Percentiles rank a stretch among this genome's conserved stretches.
Conservation (phyloP, 352 stramenopile species). For the Aphanomyces invadans region DNA sequence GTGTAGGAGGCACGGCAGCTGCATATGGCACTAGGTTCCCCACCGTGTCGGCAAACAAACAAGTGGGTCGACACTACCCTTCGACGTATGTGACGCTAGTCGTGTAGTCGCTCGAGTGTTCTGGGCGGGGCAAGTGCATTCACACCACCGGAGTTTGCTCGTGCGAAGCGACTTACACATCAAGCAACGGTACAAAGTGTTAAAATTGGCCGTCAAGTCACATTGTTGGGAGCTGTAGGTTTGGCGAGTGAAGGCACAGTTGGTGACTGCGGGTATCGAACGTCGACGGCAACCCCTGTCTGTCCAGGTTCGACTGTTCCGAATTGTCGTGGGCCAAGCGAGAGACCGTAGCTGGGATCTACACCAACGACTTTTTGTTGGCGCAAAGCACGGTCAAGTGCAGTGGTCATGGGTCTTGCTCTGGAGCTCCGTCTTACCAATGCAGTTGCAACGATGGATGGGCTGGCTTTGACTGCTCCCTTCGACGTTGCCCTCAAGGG, state of each 20-base stretch:
- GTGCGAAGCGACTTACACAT: conserved; percentile 41
- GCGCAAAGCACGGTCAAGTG: conserved; percentile 40
- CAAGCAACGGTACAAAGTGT: conserved; percentile 50
- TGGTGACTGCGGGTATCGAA: conserved; percentile 36
- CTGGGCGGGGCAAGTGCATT: conserved; percentile 49
- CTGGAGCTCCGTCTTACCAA: conserved; percentile 33
- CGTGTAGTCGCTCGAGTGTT: conserved; percentile 53
- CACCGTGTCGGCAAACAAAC: conserved; percentile 51
- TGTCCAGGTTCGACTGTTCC: conserved; percentile 32
- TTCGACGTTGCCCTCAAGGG: conserved; percentile 40
- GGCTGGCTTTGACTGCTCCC: conserved; percentile 49
- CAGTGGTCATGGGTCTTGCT: conserved; percentile 50
- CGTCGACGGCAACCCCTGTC: conserved; percentile 25
- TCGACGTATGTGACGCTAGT: neutral
- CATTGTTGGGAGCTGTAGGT: conserved; percentile 25
- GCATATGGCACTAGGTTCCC: conserved; percentile 30
- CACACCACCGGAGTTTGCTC: conserved; percentile 38
- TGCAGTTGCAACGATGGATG: conserved; percentile 52
- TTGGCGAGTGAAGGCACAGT: conserved; percentile 25
- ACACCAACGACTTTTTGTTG: neutral
- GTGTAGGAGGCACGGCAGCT: conserved; percentile 16
- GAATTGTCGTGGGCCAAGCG: neutral
- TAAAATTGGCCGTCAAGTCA: too few relatives aligned
- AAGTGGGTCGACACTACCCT: conserved; percentile 30
- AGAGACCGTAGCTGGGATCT: neutral